Conservation (phyloP, 2,329 filamentous ascomycete genomes). For the Neopestalotiopsis sp. region DNA sequence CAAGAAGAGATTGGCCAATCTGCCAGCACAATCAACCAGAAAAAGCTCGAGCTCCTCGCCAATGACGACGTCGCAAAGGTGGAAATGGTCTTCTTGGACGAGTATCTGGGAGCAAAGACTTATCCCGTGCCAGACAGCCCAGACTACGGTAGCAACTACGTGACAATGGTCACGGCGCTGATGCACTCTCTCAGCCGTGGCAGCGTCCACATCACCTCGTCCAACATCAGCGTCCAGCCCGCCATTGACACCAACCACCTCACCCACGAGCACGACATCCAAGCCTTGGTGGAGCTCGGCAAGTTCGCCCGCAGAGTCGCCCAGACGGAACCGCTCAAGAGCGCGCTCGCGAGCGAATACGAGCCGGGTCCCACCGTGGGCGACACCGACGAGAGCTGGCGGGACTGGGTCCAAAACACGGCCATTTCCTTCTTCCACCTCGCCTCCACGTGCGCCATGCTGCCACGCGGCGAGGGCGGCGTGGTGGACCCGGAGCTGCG, state of each 20-base stretch:
- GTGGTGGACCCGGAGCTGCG: slow-evolving; percentile 45
- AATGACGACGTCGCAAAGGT: slow-evolving; percentile 44
- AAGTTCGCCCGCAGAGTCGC: slow-evolving; percentile 14
- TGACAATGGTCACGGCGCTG: slow-evolving; percentile 33
- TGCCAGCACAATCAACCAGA: slow-evolving; percentile 39
- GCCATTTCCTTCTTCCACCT: slow-evolving; percentile 38
- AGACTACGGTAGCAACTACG: slow-evolving; percentile 37
- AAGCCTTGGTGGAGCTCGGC: slow-evolving; percentile 37
- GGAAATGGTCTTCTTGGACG: slow-evolving; percentile 51
- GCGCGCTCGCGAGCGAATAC: slow-evolving; percentile 9
- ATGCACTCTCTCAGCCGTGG: slow-evolving; percentile 44
- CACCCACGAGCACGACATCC: slow-evolving; percentile 34
- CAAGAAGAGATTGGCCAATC: slow-evolving; percentile 35
- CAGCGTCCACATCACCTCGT: slow-evolving; percentile 43
- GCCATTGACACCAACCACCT: slow-evolving; percentile 46
- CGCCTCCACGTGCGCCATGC: slow-evolving; percentile 46
- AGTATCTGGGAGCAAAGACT: slow-evolving; percentile 47
- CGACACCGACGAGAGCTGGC: slow-evolving; percentile 17
- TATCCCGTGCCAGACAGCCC: slow-evolving; percentile 32
- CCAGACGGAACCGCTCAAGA: slow-evolving; percentile 6
- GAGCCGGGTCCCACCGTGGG: slow-evolving; percentile 13
- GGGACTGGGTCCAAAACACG: slow-evolving; percentile 6
- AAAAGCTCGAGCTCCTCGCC: slow-evolving; percentile 46
- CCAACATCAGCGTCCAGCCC: slow-evolving; percentile 41
- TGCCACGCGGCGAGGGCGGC: slow-evolving; percentile 44